These are phyloP conservation scores for Boletus eberwhitei DNA, from an alignment of 768 basidiomycete species.

Conservation along the genomic window DNA sequence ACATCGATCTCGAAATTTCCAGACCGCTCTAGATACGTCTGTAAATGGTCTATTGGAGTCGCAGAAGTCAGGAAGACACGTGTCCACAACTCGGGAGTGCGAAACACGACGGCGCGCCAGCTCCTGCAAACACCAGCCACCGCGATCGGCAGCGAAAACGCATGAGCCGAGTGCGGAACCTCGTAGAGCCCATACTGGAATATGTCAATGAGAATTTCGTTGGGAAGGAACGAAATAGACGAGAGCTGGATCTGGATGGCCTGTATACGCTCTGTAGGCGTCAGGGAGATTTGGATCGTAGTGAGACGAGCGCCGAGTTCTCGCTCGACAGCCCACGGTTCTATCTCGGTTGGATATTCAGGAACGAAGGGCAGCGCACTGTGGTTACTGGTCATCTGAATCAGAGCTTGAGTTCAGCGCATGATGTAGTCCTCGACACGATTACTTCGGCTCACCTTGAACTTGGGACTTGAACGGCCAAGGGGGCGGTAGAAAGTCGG, in stretches of 20 bases:
- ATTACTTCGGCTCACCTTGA: no score
- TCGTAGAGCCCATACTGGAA: constrained; percentile 6
- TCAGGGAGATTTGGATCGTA: background rate
- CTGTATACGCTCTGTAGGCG: background rate
- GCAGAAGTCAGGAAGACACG: constrained; percentile 15
- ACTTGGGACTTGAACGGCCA: no score
- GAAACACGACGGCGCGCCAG: constrained; percentile 7
- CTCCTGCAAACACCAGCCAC: constrained; percentile 14
- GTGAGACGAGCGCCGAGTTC: background rate
- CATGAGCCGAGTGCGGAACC: background rate
- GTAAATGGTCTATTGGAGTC: constrained; percentile 3
- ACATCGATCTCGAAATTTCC: constrained; percentile 3
- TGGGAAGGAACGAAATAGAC: constrained; percentile 18
- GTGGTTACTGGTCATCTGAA: constrained; percentile 1
- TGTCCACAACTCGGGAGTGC: constrained; percentile 9
- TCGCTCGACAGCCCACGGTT: background rate
- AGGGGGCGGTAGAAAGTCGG: no score
- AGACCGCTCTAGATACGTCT: constrained; percentile 7
- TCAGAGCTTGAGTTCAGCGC: background rate
- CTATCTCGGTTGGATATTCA: background rate
- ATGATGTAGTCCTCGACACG: no score
- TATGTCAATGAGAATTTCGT: constrained; percentile 15
- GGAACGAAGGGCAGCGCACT: background rate
- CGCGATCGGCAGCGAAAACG: background rate
- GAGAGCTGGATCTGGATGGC: constrained; percentile 13